Evolutionary conservation across 2,329 filamentous ascomycete genomes (phyloP).

Genomic region (Beauveria varroae): DNA sequence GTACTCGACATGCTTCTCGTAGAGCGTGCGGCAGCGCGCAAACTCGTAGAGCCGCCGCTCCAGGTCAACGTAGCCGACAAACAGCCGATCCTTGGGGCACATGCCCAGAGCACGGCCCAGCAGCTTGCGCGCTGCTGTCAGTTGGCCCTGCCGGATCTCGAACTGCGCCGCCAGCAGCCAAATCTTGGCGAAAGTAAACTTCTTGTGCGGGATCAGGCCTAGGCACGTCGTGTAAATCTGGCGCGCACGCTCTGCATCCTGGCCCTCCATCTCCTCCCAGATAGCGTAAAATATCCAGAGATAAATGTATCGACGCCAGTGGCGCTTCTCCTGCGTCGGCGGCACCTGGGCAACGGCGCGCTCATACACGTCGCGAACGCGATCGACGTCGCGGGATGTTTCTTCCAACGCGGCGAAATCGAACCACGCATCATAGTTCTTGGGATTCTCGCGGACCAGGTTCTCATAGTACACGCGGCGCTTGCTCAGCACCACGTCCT

Average conservation of each 20-base stretch:
- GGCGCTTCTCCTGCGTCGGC: conserved; percentile 90
- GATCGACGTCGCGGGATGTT: conserved; percentile 69
- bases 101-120: conserved; percentile 85
- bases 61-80: conserved; percentile 86
- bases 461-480: conserved; percentile 90
- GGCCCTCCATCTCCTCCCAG: conserved; percentile 84
- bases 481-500: conserved; percentile 94
- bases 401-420: conserved; percentile 92
- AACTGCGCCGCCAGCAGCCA: conserved; percentile 94
- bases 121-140: conserved; percentile 76
- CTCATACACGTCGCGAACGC: conserved; percentile 89
- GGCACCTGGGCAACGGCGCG: conserved; percentile 92
- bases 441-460: conserved; percentile 84
- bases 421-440: conserved; percentile 97
- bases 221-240: conserved; percentile 90
- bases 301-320: conserved; percentile 96
- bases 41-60: conserved; percentile 95
- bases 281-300: conserved; percentile 96
- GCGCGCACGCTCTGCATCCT: conserved; percentile 68
- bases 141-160: conserved; percentile 78
- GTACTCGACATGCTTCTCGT: conserved; percentile 90
- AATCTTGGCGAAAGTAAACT: conserved; percentile 94
- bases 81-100: conserved; percentile 93
- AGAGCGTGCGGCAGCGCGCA: conserved; percentile 78
- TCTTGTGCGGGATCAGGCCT: conserved; percentile 84